phyloP scores from a whole-genome alignment of 1,139 yeast genomes.

The Lodderomyces jiufengensis region DNA sequence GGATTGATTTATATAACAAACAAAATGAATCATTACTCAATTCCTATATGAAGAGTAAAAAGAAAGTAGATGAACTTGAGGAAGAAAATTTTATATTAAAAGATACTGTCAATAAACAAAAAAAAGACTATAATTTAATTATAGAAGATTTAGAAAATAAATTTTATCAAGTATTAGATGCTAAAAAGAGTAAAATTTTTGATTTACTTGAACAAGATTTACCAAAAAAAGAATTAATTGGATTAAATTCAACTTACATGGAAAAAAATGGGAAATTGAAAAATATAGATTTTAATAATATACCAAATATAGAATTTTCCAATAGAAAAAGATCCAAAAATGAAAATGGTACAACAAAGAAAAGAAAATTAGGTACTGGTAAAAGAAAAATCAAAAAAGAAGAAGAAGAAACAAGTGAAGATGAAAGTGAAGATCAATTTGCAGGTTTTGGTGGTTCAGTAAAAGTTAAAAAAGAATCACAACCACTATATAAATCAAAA shows the following conservation, averaged over 20 bases:
- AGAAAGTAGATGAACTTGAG: constrained; percentile 10
- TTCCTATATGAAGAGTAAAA: constrained; percentile 6
- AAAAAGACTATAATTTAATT: constrained; percentile 24
- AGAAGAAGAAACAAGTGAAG: not conserved
- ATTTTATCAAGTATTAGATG: constrained; percentile 33
- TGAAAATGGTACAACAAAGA: not conserved
- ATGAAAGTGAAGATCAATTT: constrained; percentile 3
- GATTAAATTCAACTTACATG: constrained; percentile 10
- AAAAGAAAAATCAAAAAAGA: not conserved
- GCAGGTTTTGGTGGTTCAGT: constrained; percentile 4
- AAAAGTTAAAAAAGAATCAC: constrained; percentile 2
- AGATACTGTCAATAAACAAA: constrained; percentile 17
- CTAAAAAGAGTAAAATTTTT: constrained; percentile 37
- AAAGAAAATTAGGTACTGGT: constrained; percentile 2
- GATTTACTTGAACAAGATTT: constrained; percentile 17
- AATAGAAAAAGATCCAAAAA: constrained; percentile 1
- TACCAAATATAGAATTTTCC: constrained; percentile 7
- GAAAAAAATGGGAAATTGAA: constrained; percentile 11
- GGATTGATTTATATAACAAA: constrained; percentile 23
- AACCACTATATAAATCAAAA: not conserved
- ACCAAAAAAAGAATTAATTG: constrained; percentile 7
- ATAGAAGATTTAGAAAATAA: constrained; percentile 34
- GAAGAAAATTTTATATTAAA: constrained; percentile 15
- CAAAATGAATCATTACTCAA: constrained; percentile 16
- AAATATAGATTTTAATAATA: constrained; percentile 8